Evolutionary conservation across 805 yeast species (phyloP).

Genomic region (Teunomyces barrocoloradensis): DNA sequence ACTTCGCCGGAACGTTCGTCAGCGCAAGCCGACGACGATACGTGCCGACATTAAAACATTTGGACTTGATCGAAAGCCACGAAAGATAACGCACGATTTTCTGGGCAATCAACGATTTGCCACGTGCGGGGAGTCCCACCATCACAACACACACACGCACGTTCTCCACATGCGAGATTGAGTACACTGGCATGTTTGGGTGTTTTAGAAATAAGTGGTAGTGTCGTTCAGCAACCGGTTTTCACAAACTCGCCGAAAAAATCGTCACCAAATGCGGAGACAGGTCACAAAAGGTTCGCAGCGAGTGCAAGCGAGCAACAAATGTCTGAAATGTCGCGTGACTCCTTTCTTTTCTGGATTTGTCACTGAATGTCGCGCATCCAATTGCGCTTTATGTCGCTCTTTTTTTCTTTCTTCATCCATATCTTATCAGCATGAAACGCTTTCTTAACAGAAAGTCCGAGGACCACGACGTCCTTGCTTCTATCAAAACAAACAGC

Average conservation of each 20-base stretch:
- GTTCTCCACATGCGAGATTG: constrained; percentile 62
- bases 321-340: neutral
- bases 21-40: constrained; percentile 62
- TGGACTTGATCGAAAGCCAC: constrained; percentile 87
- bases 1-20: constrained; percentile 68
- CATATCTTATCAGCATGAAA: neutral
- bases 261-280: constrained; percentile 1
- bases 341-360: neutral
- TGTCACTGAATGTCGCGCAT: too few species aligned
- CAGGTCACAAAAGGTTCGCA: too few species aligned
- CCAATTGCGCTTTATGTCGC: neutral
- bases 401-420: neutral
- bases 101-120: constrained; percentile 91
- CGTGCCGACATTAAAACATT: constrained; percentile 85
- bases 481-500: constrained; percentile 9
- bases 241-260: neutral
- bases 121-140: constrained; percentile 89
- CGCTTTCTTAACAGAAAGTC: constrained; percentile 1
- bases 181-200: constrained; percentile 52
- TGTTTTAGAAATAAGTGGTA: neutral
- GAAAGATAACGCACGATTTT: constrained; percentile 88
- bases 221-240: too few species aligned
- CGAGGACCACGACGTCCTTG: constrained; percentile 2
- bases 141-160: constrained; percentile 81
- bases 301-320: neutral